Evolutionary conservation across 768 basidiomycete species (phyloP), one percentile per base, ranked within the genome.

Genomic region (Lactarius tabidus): DNA sequence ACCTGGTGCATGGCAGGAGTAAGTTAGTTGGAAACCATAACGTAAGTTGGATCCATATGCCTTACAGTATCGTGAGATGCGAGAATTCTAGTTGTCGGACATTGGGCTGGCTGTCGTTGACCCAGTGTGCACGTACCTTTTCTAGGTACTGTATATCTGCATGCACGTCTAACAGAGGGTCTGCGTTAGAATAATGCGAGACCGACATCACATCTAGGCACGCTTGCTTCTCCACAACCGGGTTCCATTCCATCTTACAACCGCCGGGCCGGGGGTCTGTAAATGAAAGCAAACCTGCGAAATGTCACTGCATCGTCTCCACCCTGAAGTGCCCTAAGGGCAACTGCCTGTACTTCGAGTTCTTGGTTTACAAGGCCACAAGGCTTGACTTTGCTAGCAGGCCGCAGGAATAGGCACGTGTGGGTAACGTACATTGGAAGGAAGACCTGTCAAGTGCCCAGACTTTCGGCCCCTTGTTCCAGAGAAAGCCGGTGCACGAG

Each of bases 121-220:
- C 51, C 8, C 29, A 57, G 35, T 29, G 33, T 51, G n/a, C 41
- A 45, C 43, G 29, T 45, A 35, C 60, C 53, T 63, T 45, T 45
- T 58, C 35, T 28, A 28, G 53, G 33, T 57, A n/a, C n/a, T n/a
- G n/a, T n/a, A 38, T 55, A 55, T 56, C 31, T 45, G 62, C 58
- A 57, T 55, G 35, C 63, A 18, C 43, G 28, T 51, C 35, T 18
- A 59, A 59, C 59, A 65, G 58, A 65, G 57, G 28, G 51, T 39
- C 26, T 17, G 31, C 41, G 7, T 33, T 43, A 18, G 20, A 54
- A 8, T 28, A 39, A 38, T 35, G 29, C 31, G 14, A 20, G 31
- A 29, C 6, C 33, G 33, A 36, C 36, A 36, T 33, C 54, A 35
- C 23, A 10, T 55, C n/a, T 33, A 12, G 12, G 53, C 29, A 20